Evolutionary conservation across 306 rosid species (phyloP), one percentile per base, ranked within the genome.

Genomic region (Morella rubra): DNA sequence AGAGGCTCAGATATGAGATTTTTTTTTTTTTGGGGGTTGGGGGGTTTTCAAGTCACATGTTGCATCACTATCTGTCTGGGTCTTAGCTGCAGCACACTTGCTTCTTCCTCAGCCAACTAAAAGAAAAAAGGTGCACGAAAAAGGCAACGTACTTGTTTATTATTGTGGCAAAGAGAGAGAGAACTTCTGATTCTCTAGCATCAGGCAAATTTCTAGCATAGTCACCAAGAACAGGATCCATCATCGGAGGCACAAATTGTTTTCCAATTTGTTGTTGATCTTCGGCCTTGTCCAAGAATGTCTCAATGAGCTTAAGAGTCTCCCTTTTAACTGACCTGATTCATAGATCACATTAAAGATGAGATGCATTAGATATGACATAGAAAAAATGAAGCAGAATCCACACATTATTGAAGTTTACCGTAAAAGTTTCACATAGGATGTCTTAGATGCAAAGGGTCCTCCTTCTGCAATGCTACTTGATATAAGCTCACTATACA

Each of bases 401-500:
- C 72, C 18, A 44, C 66, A 75, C 40, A 74, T 18, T 47, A 80
- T 14, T 44, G 62, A 66, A 61, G 82, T 54, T 58, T 69, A 96
- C 99, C 99, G 89, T 45, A 96, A 78, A 71, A 96, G 96, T 83
- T 95, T 95, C 76, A 95, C 99, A 72, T 87, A 89, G 72, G 99
- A 95, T 56, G 99, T 86, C 79, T 83, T 89, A 46, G 99, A 96
- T 54, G 99, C 90, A 19, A 1, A 92, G 42, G 98, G 97, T 0
- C 97, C 98, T 72, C 99, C 99, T 72, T 89, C 96, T 5, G 98
- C 86, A 73, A 96, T 96, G 87, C 90, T 89, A 83, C 86, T 92
- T 49, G 99, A 96, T 82, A 96, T 87, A 78, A 96, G 98, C 80
- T 96, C 99, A 76, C 99, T 96, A 85, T 96, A 96, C 99, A 96